Evolutionary conservation across 2,329 filamentous ascomycete genomes (phyloP).

Genomic region (Cladosporium sp.): DNA sequence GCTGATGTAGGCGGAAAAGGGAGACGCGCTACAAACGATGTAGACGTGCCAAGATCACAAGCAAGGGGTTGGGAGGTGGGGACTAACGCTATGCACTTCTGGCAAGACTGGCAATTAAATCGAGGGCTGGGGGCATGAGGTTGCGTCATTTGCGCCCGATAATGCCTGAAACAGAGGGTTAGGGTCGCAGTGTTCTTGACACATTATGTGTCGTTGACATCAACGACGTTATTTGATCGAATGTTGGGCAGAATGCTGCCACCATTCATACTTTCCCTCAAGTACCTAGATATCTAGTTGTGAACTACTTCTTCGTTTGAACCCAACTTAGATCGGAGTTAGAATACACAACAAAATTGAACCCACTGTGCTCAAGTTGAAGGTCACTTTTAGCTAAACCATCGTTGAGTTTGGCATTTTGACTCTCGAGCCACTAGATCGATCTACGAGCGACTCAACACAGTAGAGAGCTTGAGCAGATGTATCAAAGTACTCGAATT

Average conservation of each 20-base stretch:
- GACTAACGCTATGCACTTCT: no score
- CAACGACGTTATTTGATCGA: background rate
- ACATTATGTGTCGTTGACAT: background rate
- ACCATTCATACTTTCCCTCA: background rate
- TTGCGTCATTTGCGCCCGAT: background rate
- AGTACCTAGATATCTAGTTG: background rate
- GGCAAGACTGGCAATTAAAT: background rate
- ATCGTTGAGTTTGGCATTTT: background rate
- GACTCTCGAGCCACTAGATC: background rate
- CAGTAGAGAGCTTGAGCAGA: background rate
- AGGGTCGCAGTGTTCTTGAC: background rate
- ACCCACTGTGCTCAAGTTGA: no score
- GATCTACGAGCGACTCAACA: background rate
- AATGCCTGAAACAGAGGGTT: background rate
- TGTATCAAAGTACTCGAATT: background rate
- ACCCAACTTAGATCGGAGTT: no score
- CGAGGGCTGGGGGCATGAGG: background rate
- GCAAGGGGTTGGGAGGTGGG: no score
- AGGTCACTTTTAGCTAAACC: background rate
- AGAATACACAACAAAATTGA: no score
- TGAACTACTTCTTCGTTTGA: background rate
- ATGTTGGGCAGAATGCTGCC: no score
- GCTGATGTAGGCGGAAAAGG: background rate
- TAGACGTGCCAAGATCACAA: no score
- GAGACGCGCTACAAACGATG: background rate